Base-by-base conservation (phyloP, 805 yeast genomes). In the Pichia kluyveri region DNA sequence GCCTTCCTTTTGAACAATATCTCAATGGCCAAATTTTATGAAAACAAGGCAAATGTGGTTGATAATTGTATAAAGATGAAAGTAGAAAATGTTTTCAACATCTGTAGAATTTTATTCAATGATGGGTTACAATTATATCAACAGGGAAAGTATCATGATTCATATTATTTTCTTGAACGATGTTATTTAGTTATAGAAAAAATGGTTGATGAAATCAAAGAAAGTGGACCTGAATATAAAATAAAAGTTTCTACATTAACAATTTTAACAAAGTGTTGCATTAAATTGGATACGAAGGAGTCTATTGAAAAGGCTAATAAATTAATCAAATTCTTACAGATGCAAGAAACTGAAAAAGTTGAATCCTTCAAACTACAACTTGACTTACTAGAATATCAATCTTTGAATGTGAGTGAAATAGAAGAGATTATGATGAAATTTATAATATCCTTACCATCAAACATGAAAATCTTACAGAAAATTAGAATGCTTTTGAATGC, bases 381-480 rank as follows among this genome's bases (percentile, higher is more conserved):
- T 4, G 55, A 58, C 26, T 45, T 62, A 8, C 40, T 55, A 12
- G 59, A 58, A 27, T 17, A 48, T 1, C 50, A 51, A n/a, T 26
- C 47, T 1, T 41, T 49, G 5, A 26, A 46, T 3, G 43, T 47
- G 8, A 56, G 51, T 12, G 48, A 55, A 3, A 46, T 55, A 28
- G 67, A 66, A 46, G 66, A 63, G 19, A 51, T 57, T 1, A 50
- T 70, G 1, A 69, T 69, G 68, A 61, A 63, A 42, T 62, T 69
- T 67, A 54, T 70, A 0, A 59, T 62, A 50, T 54, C 67, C 1
- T 58, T 67, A 1, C 55, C 65, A 6, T 45, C 61, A 0, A 43
- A 44, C 1, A 11, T 51, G 9, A 55, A 60, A 40, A 56, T 61
- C 43, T 23, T 48, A 10, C 44, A 26, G 8, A 44, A 50, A 12